A percentile compares a stretch with the other conserved stretches of the same genome.
phyloP scores from a whole-genome alignment of 106 monocot genomes.

The Xerophyta viscosa region DNA sequence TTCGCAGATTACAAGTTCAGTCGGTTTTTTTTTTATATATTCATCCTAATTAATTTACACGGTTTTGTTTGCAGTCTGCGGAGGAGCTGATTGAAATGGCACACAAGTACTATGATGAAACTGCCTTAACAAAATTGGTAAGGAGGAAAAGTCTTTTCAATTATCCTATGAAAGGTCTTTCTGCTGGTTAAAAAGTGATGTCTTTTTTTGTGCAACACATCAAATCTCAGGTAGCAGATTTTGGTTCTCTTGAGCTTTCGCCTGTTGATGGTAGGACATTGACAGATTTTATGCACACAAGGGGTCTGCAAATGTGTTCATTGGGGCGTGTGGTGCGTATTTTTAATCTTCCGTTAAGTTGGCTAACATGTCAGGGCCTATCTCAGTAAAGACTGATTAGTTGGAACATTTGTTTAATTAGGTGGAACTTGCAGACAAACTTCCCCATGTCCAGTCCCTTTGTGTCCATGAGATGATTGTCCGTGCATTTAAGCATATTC shows the following conservation, averaged over 20 bases:
- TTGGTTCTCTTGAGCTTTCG: conserved; percentile 92
- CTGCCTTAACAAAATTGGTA: conserved; percentile 89
- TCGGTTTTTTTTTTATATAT: too few relatives aligned
- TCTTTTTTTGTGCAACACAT: too few relatives aligned
- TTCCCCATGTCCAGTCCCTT: conserved; percentile 88
- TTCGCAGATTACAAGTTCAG: too few relatives aligned
- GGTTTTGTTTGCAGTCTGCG: conserved; percentile 53
- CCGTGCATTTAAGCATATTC: conserved; percentile 87
- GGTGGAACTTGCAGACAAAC: conserved; percentile 93
- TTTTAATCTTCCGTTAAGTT: too few relatives aligned
- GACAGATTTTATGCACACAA: conserved; percentile 98
- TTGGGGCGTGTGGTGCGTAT: conserved; percentile 68
- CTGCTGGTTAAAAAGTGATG: too few relatives aligned
- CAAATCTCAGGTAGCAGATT: conserved; percentile 85
- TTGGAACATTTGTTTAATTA: too few relatives aligned
- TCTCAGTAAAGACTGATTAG: too few relatives aligned
- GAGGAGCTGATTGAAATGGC: conserved; percentile 90
- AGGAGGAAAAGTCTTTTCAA: too few relatives aligned
- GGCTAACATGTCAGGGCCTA: too few relatives aligned
- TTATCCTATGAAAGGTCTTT: too few relatives aligned
- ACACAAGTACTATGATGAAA: conserved; percentile 72
- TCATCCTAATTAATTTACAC: too few relatives aligned
- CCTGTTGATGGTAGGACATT: conserved; percentile 97
- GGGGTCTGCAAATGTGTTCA: conserved; percentile 90
- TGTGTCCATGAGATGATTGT: conserved; percentile 93